phyloP scores from a whole-genome alignment of 306 rosid genomes.

The Acacia melanoxylon region DNA sequence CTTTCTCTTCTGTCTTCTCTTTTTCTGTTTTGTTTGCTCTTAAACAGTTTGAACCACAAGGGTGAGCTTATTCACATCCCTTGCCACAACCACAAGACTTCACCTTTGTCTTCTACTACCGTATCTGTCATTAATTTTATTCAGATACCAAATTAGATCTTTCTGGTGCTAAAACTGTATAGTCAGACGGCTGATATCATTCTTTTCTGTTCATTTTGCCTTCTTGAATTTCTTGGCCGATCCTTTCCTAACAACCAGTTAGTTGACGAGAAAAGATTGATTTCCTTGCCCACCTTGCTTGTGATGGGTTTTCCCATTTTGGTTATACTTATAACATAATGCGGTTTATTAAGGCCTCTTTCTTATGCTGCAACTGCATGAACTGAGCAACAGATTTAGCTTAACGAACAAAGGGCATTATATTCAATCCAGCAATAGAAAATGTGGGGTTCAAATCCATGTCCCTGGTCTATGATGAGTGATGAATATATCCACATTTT shows the following conservation, averaged over 20 bases:
- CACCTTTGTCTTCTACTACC: background rate
- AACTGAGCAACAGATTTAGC: background rate
- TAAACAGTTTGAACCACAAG: background rate
- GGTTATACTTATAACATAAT: background rate
- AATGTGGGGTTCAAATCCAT: conserved; percentile 40
- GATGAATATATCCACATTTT: conserved; percentile 44
- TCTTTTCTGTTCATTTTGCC: background rate
- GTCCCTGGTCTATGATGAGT: conserved; percentile 31
- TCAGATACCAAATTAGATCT: background rate
- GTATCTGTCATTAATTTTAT: background rate
- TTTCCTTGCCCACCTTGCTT: conserved; percentile 18
- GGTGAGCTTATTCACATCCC: background rate
- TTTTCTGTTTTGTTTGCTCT: background rate
- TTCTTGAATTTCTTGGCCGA: background rate
- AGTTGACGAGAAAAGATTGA: background rate
- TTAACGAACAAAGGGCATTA: too few relatives aligned
- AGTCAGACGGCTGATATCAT: background rate
- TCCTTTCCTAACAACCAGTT: background rate
- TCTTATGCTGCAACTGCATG: conserved; percentile 4
- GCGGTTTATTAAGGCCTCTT: background rate
- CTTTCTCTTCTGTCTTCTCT: background rate
- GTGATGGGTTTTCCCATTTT: conserved; percentile 13
- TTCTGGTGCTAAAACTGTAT: conserved; percentile 37
- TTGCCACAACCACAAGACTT: background rate
- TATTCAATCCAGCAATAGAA: background rate